Evolutionary conservation across 805 yeast genomes (phyloP).

Genomic region (Kluyveromyces starmeri): DNA sequence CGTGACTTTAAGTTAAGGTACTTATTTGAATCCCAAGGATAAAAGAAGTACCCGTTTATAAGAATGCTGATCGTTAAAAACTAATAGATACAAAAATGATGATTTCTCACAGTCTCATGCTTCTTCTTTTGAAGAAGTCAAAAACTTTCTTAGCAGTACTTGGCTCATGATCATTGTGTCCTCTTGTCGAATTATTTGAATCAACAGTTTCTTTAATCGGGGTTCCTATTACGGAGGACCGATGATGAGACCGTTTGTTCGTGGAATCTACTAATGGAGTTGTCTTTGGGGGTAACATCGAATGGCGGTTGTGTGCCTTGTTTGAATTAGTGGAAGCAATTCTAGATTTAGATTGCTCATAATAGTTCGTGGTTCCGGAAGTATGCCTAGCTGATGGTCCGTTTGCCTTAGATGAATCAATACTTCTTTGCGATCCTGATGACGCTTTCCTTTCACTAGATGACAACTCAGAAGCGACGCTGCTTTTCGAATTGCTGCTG

Average conservation of each 20-base stretch:
- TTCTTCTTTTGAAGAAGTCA: slow-evolving; percentile 70
- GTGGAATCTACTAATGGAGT: slow-evolving; percentile 3
- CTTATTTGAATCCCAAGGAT: too few relatives aligned
- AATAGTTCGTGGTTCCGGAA: slow-evolving; percentile 19
- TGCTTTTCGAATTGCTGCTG: slow-evolving; percentile 15
- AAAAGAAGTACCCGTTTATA: too few relatives aligned
- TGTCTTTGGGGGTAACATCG: slow-evolving; percentile 4
- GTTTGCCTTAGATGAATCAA: not conserved
- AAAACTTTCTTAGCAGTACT: slow-evolving; percentile 72
- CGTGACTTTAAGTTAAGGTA: too few relatives aligned
- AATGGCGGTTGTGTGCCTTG: slow-evolving; percentile 2
- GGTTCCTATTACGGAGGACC: slow-evolving; percentile 13
- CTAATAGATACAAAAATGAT: not conserved
- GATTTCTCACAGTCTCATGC: slow-evolving; percentile 23
- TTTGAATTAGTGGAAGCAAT: slow-evolving; percentile 2
- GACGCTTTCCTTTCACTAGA: slow-evolving; percentile 1
- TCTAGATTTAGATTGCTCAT: slow-evolving; percentile 4
- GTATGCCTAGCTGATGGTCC: slow-evolving; percentile 11
- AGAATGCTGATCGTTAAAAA: too few relatives aligned
- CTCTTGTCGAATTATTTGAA: not conserved
- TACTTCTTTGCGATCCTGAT: slow-evolving; percentile 5
- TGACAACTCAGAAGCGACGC: slow-evolving; percentile 8
- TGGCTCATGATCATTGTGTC: slow-evolving; percentile 35
- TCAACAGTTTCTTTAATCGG: slow-evolving; percentile 2
- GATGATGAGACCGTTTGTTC: slow-evolving; percentile 5